Percentiles rank a stretch among this genome's conserved stretches.
phyloP scores from a whole-genome alignment of 768 basidiomycete species.

The Lactarius deliciosus region DNA sequence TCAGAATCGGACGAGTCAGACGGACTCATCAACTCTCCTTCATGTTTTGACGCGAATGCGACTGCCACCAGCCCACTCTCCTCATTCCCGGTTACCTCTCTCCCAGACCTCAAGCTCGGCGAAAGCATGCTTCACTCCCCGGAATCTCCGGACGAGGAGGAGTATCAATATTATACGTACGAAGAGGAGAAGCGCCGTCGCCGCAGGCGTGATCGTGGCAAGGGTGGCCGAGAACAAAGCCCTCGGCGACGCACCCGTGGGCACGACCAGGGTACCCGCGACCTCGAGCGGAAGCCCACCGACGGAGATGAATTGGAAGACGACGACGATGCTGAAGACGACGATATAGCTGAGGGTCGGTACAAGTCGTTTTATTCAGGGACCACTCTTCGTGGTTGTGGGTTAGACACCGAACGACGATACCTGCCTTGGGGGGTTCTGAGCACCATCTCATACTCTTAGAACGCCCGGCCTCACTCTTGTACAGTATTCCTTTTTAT shows the following conservation, averaged over 20 bases:
- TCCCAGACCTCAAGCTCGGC: conserved; percentile 15
- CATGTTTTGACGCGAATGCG: neutral
- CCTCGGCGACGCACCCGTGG: conserved; percentile 17
- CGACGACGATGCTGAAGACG: conserved; percentile 26
- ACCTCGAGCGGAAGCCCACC: conserved; percentile 13
- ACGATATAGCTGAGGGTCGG: conserved; percentile 18
- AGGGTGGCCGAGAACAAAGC: conserved; percentile 25
- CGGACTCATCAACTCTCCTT: conserved; percentile 43
- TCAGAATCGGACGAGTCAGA: conserved; percentile 67
- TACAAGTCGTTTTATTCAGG: conserved; percentile 26
- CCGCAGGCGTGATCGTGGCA: conserved; percentile 28
- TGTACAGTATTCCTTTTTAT: conserved; percentile 21
- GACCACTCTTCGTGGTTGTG: conserved; percentile 24
- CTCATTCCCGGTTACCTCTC: conserved; percentile 26
- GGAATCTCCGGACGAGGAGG: conserved; percentile 20
- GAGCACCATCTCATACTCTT: conserved; percentile 4
- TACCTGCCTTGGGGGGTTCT: conserved; percentile 31
- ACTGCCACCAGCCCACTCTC: conserved; percentile 31
- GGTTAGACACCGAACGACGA: conserved; percentile 27
- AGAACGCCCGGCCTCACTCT: neutral
- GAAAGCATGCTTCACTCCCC: conserved; percentile 16
- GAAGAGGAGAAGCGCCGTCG: conserved; percentile 30
- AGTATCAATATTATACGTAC: conserved; percentile 23
- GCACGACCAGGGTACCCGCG: conserved; percentile 10
- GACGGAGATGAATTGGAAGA: conserved; percentile 25